phyloP scores from a whole-genome alignment of 2,329 filamentous ascomycete species.

The Aspergillus sp. region DNA sequence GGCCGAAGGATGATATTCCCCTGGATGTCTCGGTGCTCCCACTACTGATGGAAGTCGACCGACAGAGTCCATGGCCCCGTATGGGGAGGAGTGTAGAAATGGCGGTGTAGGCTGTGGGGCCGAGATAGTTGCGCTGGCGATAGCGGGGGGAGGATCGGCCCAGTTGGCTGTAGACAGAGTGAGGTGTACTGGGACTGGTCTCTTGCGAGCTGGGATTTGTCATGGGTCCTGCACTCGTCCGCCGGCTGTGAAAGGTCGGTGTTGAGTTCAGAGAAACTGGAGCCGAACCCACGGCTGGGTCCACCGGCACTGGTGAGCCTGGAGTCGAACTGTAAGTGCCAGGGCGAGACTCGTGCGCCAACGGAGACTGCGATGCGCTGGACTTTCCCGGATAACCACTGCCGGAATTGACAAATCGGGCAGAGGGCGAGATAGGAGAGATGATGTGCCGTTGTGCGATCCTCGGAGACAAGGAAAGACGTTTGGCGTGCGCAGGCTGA shows the following conservation, averaged over 20 bases:
- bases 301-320: constrained; percentile 21
- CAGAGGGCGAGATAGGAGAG: constrained; percentile 33
- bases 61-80: constrained; percentile 20
- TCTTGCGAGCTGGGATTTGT: constrained; percentile 30
- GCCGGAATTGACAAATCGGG: constrained; percentile 24
- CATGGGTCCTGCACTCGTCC: constrained; percentile 25
- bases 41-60: constrained; percentile 18
- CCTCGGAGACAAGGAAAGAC: constrained; percentile 29
- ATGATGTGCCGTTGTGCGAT: constrained; percentile 25
- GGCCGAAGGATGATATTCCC: constrained; percentile 5
- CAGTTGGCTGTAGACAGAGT: constrained; percentile 27
- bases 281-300: constrained; percentile 18
- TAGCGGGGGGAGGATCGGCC: constrained; percentile 27
- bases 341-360: constrained; percentile 28
- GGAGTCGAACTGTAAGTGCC: constrained; percentile 20
- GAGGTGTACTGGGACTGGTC: constrained; percentile 29
- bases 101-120: constrained; percentile 12
- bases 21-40: constrained; percentile 12
- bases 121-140: constrained; percentile 12
- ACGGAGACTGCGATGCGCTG: constrained; percentile 30
- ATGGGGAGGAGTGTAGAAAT: constrained; percentile 14
- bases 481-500: constrained; percentile 11
- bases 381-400: constrained; percentile 25
- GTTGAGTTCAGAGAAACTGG: constrained; percentile 27
- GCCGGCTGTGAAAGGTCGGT: constrained; percentile 26